Evolutionary conservation across 805 yeast genomes (phyloP).

Genomic region (Cyberlindnera maritima): DNA sequence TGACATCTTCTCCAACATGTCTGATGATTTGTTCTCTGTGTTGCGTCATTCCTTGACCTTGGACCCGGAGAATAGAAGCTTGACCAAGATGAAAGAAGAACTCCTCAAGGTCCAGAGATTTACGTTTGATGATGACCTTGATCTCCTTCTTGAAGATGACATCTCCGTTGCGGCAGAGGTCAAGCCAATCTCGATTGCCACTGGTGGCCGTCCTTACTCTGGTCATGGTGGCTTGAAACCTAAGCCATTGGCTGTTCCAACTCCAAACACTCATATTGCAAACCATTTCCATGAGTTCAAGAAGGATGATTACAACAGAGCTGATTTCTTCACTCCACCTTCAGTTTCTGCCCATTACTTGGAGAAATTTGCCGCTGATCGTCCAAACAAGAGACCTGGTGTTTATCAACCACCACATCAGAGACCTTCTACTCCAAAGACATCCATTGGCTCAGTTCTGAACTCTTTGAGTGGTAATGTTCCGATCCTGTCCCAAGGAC

Average conservation of each 20-base stretch:
- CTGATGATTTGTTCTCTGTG: conserved; percentile 82
- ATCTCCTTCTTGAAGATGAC: conserved; percentile 40
- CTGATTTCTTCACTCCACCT: conserved; percentile 77
- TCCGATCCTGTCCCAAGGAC: conserved; percentile 3
- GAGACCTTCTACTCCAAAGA: conserved; percentile 25
- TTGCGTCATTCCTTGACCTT: conserved; percentile 74
- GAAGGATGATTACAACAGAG: conserved; percentile 48
- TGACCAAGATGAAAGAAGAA: conserved; percentile 58
- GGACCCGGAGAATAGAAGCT: conserved; percentile 82
- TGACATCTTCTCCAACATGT: conserved; percentile 88
- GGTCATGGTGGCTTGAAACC: conserved; percentile 12
- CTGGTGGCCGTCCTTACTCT: conserved; percentile 11
- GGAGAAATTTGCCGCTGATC: conserved; percentile 51
- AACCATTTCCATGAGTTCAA: conserved; percentile 37
- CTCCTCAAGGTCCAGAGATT: conserved; percentile 59
- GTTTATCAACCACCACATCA: conserved; percentile 27
- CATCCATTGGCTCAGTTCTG: conserved; percentile 7
- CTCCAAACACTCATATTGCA: conserved; percentile 45
- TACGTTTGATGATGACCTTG: conserved; percentile 79
- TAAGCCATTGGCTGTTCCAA: conserved; percentile 62
- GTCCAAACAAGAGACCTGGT: conserved; percentile 28
- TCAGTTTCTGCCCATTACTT: conserved; percentile 67
- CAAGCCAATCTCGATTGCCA: conserved; percentile 22
- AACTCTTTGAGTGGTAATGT: conserved; percentile 7
- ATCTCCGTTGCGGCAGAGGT: conserved; percentile 11